These are phyloP conservation scores for Simplicillium sp. DNA, from an alignment of 2,329 filamentous ascomycete species.

Conservation along the genomic window DNA sequence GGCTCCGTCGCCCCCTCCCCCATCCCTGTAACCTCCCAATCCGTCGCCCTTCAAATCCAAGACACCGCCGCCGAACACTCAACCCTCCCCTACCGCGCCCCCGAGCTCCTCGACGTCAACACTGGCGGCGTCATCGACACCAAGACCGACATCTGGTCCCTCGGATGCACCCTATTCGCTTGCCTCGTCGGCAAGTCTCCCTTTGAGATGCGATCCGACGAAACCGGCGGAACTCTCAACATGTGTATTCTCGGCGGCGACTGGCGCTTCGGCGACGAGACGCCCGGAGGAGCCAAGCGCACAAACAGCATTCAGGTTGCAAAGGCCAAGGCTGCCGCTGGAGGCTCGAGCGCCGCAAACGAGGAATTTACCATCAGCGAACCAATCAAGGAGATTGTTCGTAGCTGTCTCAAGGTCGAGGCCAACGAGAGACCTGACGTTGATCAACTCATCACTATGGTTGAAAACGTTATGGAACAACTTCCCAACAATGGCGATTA, in stretches of 20 bases:
- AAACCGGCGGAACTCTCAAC: slow-evolving; percentile 87
- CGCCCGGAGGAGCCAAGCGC: slow-evolving; percentile 43
- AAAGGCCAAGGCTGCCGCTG: slow-evolving; percentile 15
- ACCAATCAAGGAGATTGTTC: slow-evolving; percentile 75
- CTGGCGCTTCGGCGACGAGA: slow-evolving; percentile 93
- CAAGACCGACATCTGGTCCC: slow-evolving; percentile 95
- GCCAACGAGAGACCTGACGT: slow-evolving; percentile 81
- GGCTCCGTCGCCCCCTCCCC: slow-evolving; percentile 84
- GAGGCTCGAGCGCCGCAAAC: slow-evolving; percentile 17
- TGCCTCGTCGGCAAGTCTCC: slow-evolving; percentile 94
- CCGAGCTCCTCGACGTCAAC: slow-evolving; percentile 96
- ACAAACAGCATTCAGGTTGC: slow-evolving; percentile 28
- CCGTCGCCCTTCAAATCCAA: slow-evolving; percentile 83
- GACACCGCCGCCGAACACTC: slow-evolving; percentile 93
- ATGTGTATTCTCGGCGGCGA: slow-evolving; percentile 90
- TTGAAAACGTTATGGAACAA: slow-evolving; percentile 61
- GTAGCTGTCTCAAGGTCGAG: slow-evolving; percentile 79
- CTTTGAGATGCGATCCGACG: slow-evolving; percentile 91
- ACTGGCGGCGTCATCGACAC: slow-evolving; percentile 87
- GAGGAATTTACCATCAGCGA: slow-evolving; percentile 58
- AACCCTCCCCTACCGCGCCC: slow-evolving; percentile 97
- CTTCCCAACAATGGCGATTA: slow-evolving; percentile 36
- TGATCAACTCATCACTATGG: slow-evolving; percentile 68
- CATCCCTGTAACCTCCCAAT: slow-evolving; percentile 80
- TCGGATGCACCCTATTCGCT: slow-evolving; percentile 95